Percentiles rank a stretch among this genome's conserved stretches.
These are phyloP conservation scores for Aureobasidium leucospermi DNA, from an alignment of 2,329 filamentous ascomycete genomes.

Conservation along the genomic window DNA sequence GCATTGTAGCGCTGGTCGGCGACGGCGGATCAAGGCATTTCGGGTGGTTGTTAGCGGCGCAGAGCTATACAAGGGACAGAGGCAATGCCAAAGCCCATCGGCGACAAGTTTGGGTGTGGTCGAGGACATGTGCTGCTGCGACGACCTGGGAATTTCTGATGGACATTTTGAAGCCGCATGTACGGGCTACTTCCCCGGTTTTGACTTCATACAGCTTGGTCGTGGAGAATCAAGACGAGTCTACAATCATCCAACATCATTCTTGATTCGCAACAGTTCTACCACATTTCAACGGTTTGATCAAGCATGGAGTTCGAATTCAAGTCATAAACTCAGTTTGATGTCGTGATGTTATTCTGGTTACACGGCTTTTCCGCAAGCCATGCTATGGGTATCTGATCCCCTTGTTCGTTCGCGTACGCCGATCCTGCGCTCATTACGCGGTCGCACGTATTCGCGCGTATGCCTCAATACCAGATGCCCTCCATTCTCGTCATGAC, in stretches of 20 bases:
- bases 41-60: not conserved
- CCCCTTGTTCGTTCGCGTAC: not conserved
- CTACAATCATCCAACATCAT: no score
- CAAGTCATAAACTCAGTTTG: not conserved
- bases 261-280: no score
- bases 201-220: not conserved
- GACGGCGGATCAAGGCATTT: constrained; percentile 10
- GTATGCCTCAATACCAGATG: not conserved
- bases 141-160: not conserved
- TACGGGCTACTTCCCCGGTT: not conserved
- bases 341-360: constrained; percentile 6
- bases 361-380: not conserved
- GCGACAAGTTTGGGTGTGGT: constrained; percentile 29
- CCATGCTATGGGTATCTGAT: not conserved
- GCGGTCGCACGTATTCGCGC: not conserved
- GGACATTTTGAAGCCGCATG: constrained; percentile 1
- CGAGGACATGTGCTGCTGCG: constrained; percentile 23
- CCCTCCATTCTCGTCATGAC: not conserved
- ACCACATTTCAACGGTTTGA: not conserved
- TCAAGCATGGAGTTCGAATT: not conserved
- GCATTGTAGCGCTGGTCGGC: constrained; percentile 15
- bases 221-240: not conserved
- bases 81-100: constrained; percentile 58
- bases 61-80: constrained; percentile 47
- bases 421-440: not conserved